Evolutionary conservation across 2,329 filamentous ascomycete genomes (phyloP), one percentile per base, ranked within the genome.

Genomic region (Orbilia quercus): DNA sequence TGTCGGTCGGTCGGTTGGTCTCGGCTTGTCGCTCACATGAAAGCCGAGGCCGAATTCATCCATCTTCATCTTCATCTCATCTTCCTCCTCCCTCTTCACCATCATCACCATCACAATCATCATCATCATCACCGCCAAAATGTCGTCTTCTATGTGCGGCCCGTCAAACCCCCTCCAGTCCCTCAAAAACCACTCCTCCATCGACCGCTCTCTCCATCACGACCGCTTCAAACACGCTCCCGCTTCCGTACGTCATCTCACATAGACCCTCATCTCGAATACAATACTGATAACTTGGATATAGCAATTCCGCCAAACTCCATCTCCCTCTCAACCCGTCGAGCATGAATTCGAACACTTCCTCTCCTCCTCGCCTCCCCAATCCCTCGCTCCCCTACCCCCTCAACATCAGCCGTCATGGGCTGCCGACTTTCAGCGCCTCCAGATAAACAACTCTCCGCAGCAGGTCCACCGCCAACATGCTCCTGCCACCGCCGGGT

Each of bases 91-190:
- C 12, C 20, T 20, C 34, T n/a, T 38, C 25, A 14, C 36, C 36
- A 16, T 14, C 36, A 40, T 40, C 36, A 40, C 47, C 11, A 47
- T 22, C 22, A 48, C n/a, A 48, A 25, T 42, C 28, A 14, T 22
- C 34, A 44, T n/a, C 31, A 14, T 14, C 12, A 51, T 9, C 16
- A 6, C 22, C 40, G 20, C 45, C 25, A 14, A 23, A 7, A 12
- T 12, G 14, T 76, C 76, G 25, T 55, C 60, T 7, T 74, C 70
- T 7, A 74, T 91, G 64, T 93, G 90, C 79, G 90, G 90, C 70
- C 89, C 90, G 16, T 90, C 90, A 11, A 92, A 90, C 80, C 85
- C 89, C 75, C 85, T 91, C 58, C 90, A 91, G 80, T 89, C 86
- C 78, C 87, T 92, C 79, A 86, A 89, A 77, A 88, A 89, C 77